Evolutionary conservation across 805 yeast genomes (phyloP), one percentile per base, ranked within the genome.

Genomic region (Zygosaccharomyces pseudorouxii): DNA sequence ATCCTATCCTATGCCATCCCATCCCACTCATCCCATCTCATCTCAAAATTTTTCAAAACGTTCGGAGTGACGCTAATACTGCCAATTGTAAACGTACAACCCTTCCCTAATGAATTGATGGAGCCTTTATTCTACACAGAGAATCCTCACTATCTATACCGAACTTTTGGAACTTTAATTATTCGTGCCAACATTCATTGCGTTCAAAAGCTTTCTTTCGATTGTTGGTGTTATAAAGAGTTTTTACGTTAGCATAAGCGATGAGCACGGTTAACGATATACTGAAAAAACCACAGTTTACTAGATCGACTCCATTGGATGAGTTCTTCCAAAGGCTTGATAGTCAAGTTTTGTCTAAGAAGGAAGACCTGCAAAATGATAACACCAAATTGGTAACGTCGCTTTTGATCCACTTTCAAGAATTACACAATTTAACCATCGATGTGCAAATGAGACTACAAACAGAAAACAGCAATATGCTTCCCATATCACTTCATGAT

Each of bases 401-500:
- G 2, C 42, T 70, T 16, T 31, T 58, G 10, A 14, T 38, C 1
- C 43, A 53, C 10, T 46, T 66, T 5, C 33, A 20, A 7, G 38
- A 45, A 23, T 47, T 64, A 23, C 51, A 58, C 48, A 31, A 14
- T 6, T 43, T 54, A 20, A 49, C 57, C 1, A 9, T 37, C 16
- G 41, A 48, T 4, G 49, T 47, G 31, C 55, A 60, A 31, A 8
- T 14, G 42, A 5, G 46, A 28, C 42, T 44, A 12, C 22, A 39
- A 41, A 36, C 39, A 19, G 30, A 46, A 2, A 63, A 58, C 5
- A 58, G 54, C 28, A 51, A 60, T 22, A 49, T 72, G 38, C 53
- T 86, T 9, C 71, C 84, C 7, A 82, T 92, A 12, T 87, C 97
- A 0, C 71, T 92, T 8, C 89, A 88, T 57, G 98, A 93, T 63